phyloP scores from a whole-genome alignment of 2,329 filamentous ascomycete species.

The Corinectria fuckeliana region DNA sequence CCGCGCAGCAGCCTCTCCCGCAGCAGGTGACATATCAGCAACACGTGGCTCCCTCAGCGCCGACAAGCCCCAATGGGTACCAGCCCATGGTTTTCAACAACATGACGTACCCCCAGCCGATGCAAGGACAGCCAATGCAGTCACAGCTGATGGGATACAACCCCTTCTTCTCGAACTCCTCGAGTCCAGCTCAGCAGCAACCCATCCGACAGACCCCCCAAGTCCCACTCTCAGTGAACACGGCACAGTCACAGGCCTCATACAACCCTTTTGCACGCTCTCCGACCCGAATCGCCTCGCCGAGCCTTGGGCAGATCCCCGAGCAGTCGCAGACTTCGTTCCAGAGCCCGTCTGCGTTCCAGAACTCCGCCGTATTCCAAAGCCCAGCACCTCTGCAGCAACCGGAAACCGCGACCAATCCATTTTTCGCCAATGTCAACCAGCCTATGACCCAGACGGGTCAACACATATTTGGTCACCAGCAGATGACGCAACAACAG shows the following conservation, averaged over 20 bases:
- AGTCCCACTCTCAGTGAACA: slow-evolving; percentile 47
- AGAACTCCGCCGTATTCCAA: slow-evolving; percentile 44
- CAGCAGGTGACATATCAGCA: slow-evolving; percentile 53
- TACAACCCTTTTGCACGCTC: slow-evolving; percentile 59
- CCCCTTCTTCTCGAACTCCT: slow-evolving; percentile 55
- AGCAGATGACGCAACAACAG: slow-evolving; percentile 25
- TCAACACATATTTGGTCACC: slow-evolving; percentile 40
- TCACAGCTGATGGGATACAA: slow-evolving; percentile 55
- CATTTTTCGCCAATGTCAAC: slow-evolving; percentile 44
- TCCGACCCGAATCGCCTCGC: slow-evolving; percentile 58
- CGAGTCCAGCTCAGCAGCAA: slow-evolving; percentile 42
- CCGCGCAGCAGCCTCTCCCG: slow-evolving; percentile 45
- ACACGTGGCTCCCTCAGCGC: slow-evolving; percentile 50
- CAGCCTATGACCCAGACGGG: slow-evolving; percentile 37
- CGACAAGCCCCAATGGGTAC: slow-evolving; percentile 50
- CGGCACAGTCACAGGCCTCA: slow-evolving; percentile 41
- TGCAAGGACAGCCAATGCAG: slow-evolving; percentile 51
- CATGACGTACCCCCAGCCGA: slow-evolving; percentile 50
- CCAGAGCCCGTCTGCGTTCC: slow-evolving; percentile 40
- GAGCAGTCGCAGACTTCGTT: slow-evolving; percentile 58
- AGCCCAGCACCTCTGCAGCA: slow-evolving; percentile 35
- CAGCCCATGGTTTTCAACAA: slow-evolving; percentile 49
- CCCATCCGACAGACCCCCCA: slow-evolving; percentile 42
- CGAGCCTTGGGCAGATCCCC: slow-evolving; percentile 58
- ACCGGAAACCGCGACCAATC: slow-evolving; percentile 43